Base-by-base conservation (phyloP, 1,284 basidiomycete species). In the Moesziomyces parantarcticus region DNA sequence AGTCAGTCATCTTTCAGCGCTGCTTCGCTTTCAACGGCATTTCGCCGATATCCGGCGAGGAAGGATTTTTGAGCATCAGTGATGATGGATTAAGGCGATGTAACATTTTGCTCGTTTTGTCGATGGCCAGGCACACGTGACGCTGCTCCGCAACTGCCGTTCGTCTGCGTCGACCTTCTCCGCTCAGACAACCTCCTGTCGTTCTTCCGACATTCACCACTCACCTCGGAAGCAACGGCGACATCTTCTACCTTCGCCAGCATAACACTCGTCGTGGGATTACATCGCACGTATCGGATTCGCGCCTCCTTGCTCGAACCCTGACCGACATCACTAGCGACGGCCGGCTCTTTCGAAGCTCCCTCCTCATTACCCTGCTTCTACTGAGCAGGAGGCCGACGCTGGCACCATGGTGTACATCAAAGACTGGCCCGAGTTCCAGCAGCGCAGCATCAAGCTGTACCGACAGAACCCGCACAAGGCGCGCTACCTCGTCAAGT, bases 401-500 rank as follows among this genome's bases (percentile, higher is more conserved):
- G 11, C 14, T 11, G n/a, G 26, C 57, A 42, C 14, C 23, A 79
- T 79, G 77, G 77, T 79, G 4, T 79, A 79, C 76, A 66, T 76
- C 59, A 78, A 76, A 44, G 58, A 70, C 48, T 79, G 76, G 76
- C 57, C 70, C 34, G 61, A 68, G 49, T 79, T 79, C 61, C 77
- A 79, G 26, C 54, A 65, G 34, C 73, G 73, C 48, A 65, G 64
- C 58, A 52, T 79, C 36, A 69, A 76, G 32, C 66, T 79, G 16
- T 76, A 71, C 51, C 58, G 65, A 25, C 44, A 65, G 18, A 52
- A 62, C 21, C 77, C 77, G 2, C 46, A 52, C 50, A 71, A 75
- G 57, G 59, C 76, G 6, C 65, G 77, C 29, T 79, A 79, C 55
- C 68, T 79, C 22, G 57, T 79, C 66, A 79, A 79, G 43, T 65